phyloP scores from a whole-genome alignment of 2,329 filamentous ascomycete species.

The Aureobasidium sp. region DNA sequence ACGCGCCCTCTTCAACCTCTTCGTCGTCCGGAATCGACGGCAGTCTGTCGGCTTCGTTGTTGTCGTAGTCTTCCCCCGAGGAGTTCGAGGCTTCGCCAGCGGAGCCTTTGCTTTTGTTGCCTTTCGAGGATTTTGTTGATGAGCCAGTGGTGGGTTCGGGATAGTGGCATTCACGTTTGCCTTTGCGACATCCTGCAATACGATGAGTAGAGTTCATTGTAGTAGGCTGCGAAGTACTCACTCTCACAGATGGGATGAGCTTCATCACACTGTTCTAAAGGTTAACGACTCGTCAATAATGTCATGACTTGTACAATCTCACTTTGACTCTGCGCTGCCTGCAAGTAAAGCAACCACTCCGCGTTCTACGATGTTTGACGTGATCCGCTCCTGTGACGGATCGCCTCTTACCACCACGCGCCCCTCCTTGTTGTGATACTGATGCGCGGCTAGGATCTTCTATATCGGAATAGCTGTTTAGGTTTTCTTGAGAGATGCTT shows the following conservation, averaged over 20 bases:
- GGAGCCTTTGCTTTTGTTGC: slow-evolving; percentile 39
- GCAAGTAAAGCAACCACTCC: slow-evolving; percentile 92
- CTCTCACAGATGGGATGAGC: slow-evolving; percentile 75
- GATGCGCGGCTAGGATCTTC: slow-evolving; percentile 25
- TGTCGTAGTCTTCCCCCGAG: slow-evolving; percentile 46
- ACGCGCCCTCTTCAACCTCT: slow-evolving; percentile 37
- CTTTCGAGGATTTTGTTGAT: slow-evolving; percentile 37
- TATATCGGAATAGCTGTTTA: slow-evolving; percentile 27
- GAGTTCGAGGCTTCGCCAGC: slow-evolving; percentile 42
- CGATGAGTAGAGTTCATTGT: not conserved
- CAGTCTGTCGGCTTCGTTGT: slow-evolving; percentile 33
- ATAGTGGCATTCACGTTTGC: slow-evolving; percentile 83
- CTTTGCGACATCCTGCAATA: slow-evolving; percentile 72
- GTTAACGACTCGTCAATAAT: not conserved
- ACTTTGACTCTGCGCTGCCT: slow-evolving; percentile 78
- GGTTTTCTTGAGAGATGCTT: slow-evolving; percentile 28
- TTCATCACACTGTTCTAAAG: slow-evolving; percentile 70
- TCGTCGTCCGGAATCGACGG: slow-evolving; percentile 40
- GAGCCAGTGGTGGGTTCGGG: slow-evolving; percentile 60
- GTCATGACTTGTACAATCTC: slow-evolving; percentile 13
- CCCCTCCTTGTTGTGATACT: slow-evolving; percentile 22
- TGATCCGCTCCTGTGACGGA: slow-evolving; percentile 45
- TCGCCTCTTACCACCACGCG: slow-evolving; percentile 19
- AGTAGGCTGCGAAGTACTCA: slow-evolving; percentile 33
- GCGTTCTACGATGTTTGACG: slow-evolving; percentile 86